Percentiles rank a stretch among this genome's conserved stretches.
phyloP scores from a whole-genome alignment of 768 basidiomycete species.

The Boletus rubropictus region DNA sequence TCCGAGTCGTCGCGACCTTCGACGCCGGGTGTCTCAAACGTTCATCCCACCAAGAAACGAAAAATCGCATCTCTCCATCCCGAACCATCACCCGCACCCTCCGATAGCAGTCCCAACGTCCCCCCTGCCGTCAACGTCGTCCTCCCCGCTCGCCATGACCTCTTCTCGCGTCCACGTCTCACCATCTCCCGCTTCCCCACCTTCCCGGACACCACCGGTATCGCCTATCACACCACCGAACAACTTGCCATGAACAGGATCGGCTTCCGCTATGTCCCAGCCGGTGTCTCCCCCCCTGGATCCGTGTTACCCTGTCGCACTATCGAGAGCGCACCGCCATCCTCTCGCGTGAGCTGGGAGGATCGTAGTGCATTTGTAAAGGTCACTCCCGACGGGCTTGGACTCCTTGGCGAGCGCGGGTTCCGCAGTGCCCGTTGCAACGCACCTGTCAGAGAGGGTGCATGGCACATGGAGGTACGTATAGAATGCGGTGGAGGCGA shows the following conservation, averaged over 20 bases:
- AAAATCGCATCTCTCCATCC: conserved; percentile 42
- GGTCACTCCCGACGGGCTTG: conserved; percentile 72
- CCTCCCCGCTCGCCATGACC: conserved; percentile 61
- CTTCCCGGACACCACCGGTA: conserved; percentile 55
- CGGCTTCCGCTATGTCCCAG: conserved; percentile 75
- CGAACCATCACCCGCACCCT: conserved; percentile 53
- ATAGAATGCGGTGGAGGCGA: conserved; percentile 72
- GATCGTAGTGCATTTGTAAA: conserved; percentile 79
- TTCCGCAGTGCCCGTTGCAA: conserved; percentile 89
- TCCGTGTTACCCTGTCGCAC: conserved; percentile 62
- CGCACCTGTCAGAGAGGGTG: conserved; percentile 81
- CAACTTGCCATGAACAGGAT: conserved; percentile 67
- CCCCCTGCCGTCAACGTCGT: conserved; percentile 41
- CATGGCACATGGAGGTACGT: conserved; percentile 91
- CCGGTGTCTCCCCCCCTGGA: conserved; percentile 61
- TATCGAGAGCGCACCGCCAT: conserved; percentile 70
- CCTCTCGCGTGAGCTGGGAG: conserved; percentile 81
- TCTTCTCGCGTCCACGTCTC: conserved; percentile 63
- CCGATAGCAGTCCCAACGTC: conserved; percentile 38
- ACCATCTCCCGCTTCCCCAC: conserved; percentile 69
- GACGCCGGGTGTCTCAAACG: conserved; percentile 22
- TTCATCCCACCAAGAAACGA: conserved; percentile 38
- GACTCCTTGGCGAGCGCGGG: conserved; percentile 77
- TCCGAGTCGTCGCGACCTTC: conserved; percentile 33
- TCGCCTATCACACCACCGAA: conserved; percentile 59